Percentiles rank a stretch among this genome's conserved stretches.
Evolutionary conservation across 192 early-diverging fungal genomes (phyloP).

Genomic region (Allomyces macrogynus): DNA sequence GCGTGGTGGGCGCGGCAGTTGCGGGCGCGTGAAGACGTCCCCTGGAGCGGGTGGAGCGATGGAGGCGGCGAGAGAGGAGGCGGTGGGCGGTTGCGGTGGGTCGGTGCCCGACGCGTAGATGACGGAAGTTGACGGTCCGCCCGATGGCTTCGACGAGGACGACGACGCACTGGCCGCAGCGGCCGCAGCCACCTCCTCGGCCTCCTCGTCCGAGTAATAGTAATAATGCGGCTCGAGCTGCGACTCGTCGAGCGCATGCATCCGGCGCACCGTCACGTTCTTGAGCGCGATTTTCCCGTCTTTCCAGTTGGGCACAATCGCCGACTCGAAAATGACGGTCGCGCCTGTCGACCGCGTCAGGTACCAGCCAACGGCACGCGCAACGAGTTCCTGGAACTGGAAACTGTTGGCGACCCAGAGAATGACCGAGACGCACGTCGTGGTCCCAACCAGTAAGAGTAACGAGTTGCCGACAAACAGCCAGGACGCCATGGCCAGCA

Average conservation of each 20-base stretch:
- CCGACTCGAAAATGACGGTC: constrained; percentile 70
- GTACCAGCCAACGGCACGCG: constrained; percentile 54
- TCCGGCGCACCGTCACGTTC: constrained; percentile 46
- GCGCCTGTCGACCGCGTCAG: constrained; percentile 60
- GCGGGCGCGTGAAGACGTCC: no score
- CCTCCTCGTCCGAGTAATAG: constrained; percentile 4
- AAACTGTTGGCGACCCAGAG: constrained; percentile 60
- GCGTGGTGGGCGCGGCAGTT: background rate
- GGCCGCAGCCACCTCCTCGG: background rate
- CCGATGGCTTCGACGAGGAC: no score
- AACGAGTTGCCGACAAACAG: constrained; percentile 63
- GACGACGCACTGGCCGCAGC: constrained; percentile 5
- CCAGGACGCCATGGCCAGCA: constrained; percentile 76
- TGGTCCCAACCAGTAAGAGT: constrained; percentile 69
- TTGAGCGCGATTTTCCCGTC: constrained; percentile 68
- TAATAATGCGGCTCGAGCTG: constrained; percentile 4
- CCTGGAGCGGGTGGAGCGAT: no score
- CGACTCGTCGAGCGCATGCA: constrained; percentile 13
- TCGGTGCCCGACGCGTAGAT: background rate
- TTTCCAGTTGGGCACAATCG: constrained; percentile 81
- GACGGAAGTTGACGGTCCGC: no score
- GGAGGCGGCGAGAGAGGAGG: no score
- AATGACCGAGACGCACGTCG: constrained; percentile 63
- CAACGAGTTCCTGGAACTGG: constrained; percentile 69
- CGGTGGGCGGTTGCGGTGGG: background rate